Base-by-base conservation (phyloP, 257 asterid genomes). In the Coffea canephora region DNA sequence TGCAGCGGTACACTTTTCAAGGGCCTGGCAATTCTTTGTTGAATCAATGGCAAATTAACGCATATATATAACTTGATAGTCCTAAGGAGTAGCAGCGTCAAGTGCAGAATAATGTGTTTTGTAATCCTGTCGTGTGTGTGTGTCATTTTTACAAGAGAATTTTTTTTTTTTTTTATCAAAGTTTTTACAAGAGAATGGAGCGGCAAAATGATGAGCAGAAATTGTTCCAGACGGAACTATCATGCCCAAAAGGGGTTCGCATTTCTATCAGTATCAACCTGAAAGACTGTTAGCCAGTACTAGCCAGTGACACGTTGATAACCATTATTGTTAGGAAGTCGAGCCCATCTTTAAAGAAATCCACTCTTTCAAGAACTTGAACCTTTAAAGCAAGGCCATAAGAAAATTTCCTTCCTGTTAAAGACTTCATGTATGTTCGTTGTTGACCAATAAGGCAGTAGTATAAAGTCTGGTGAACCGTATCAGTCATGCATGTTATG, bases 1-100 rank as follows among this genome's bases (percentile, higher is more conserved):
- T 9, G 84, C 73, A 72, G 81, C 74, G 68, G 85, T 77, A 82
- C 4, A 27, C 15, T 31, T 73, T 49, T 5, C 8, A 23, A 31
- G 34, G 34, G 45, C 41, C 36, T 21, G 34, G 6, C 34, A 0
- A 19, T 43, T 69, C 74, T 69, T 69, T 8, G 2, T 25, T 61
- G 34, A 61, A 61, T n/a, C 31, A 61, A 25, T 6, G 34, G 9
- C 4, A 23, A 61, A 8, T 21, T 23, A 59, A 21, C 23, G 67
- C 31, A 31, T 31, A 31, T 31, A 23, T 61, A 61, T 61, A 23
- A 61, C 2, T 7, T 8, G 34, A 0, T 61, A 61, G 11, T 61
- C 19, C 18, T 25, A 65, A 31, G 70, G 3, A 65, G 19, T 5
- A 65, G 41, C 70, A 65, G 34, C 34, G 34, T 65, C 70, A 64